Evolutionary conservation across 257 asterid genomes (phyloP), one percentile per base, ranked within the genome.

Genomic region (Orobanche coerulescens): DNA sequence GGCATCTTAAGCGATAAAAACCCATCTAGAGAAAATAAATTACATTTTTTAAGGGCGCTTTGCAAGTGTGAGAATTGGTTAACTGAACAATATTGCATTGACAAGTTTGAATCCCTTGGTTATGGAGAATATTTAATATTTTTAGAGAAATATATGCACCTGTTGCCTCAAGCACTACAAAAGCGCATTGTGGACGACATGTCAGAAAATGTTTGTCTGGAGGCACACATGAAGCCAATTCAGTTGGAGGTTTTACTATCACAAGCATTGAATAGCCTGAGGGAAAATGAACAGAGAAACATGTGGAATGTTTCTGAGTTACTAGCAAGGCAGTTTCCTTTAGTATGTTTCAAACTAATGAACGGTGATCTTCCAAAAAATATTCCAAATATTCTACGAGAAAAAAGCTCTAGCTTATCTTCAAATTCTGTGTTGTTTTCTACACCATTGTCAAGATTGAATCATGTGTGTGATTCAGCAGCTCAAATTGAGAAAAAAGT

Each of bases 261-360:
- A 49, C 98, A 93, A 79, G 89, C 88, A 75, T 73, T 80, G 16
- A 75, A 70, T 62, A 58, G 77, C 69, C 67, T 74, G 61, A 67
- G 77, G 76, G 81, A 71, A 68, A 66, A 71, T 71, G 87, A 66
- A 69, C 71, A 20, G 42, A 64, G 80, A 50, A 81, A 66, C 71
- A 53, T 61, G 72, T 72, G 58, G 62, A 73, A 61, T 69, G 66
- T 89, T 53, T 72, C 82, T 20, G 88, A 80, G 58, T 71, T 93
- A 79, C 82, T 93, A 39, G 71, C 75, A 9, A 71, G 75, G 73
- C 98, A 93, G 65, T 93, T 84, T 63, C 98, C 98, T 66, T 78
- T 81, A 56, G 78, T 81, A 71, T 78, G 89, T 71, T 77, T 93
- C 67, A 79, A 84, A 75, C 54, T 81, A 46, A 75, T 64, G 46